phyloP scores from a whole-genome alignment of 495 filamentous ascomycete genomes.

The Aspergillus coremiiformis region DNA sequence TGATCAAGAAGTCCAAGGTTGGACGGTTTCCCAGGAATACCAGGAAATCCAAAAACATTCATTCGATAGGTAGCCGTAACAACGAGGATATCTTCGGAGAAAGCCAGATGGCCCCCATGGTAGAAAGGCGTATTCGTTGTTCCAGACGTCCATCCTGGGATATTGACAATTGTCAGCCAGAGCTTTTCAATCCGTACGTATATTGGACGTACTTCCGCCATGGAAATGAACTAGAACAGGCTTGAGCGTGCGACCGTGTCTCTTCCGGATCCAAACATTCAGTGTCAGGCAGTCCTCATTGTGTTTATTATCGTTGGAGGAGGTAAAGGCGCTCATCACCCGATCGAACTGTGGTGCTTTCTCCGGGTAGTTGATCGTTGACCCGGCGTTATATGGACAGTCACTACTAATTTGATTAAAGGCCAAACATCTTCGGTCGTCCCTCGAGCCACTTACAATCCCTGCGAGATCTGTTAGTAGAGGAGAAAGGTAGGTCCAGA shows the following conservation, averaged over 20 bases:
- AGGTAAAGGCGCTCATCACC: constrained; percentile 20
- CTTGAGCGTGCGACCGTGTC: constrained; percentile 10
- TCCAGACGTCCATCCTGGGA: constrained; percentile 24
- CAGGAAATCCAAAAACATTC: constrained; percentile 45
- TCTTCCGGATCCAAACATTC: constrained; percentile 36
- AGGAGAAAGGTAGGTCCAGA: no score
- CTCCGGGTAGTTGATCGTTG: neutral
- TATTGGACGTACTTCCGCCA: constrained; percentile 25
- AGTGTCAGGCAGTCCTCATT: constrained; percentile 41
- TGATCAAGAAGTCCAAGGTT: constrained; percentile 42
- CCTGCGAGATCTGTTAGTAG: neutral
- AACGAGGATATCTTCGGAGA: constrained; percentile 32
- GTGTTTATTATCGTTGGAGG: constrained; percentile 11
- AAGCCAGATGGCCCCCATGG: constrained; percentile 29
- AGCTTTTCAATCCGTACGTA: neutral
- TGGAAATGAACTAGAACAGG: constrained; percentile 31
- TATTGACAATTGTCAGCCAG: neutral
- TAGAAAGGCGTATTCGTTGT: constrained; percentile 32
- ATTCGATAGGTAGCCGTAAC: constrained; percentile 43
- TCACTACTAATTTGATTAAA: neutral
- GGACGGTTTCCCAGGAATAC: constrained; percentile 13
- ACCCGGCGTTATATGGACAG: neutral
- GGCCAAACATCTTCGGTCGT: no score
- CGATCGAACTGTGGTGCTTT: neutral
- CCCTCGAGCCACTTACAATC: neutral